phyloP scores from a whole-genome alignment of 73 alveolate genomes.

The Blepharisma japonicum region DNA sequence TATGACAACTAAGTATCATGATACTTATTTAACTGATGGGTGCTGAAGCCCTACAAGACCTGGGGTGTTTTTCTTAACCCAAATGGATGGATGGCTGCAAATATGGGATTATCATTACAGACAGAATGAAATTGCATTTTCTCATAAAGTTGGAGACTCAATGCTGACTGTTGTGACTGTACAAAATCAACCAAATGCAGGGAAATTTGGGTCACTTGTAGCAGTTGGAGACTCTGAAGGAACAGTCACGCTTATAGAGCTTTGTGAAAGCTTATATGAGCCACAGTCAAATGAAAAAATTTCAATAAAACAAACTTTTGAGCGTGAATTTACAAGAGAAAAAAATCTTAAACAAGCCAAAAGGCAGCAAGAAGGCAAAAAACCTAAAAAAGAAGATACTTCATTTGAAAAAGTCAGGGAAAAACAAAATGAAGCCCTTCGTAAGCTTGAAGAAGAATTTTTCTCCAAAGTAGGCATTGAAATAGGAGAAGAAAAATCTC shows the following conservation, averaged over 20 bases:
- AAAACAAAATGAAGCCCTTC: slow-evolving; percentile 30
- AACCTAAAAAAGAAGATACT: slow-evolving; percentile 35
- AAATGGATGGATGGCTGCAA: slow-evolving; percentile 88
- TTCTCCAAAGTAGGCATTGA: slow-evolving; percentile 38
- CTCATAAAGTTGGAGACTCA: slow-evolving; percentile 68
- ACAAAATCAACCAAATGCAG: slow-evolving; percentile 46
- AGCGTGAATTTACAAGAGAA: slow-evolving; percentile 86
- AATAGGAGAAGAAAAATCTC: slow-evolving; percentile 12
- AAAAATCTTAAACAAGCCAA: slow-evolving; percentile 80
- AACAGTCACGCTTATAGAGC: slow-evolving; percentile 81
- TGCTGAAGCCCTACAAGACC: slow-evolving; percentile 97
- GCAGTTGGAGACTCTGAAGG: slow-evolving; percentile 95
- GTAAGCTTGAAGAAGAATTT: slow-evolving; percentile 41
- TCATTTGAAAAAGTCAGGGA: slow-evolving; percentile 38
- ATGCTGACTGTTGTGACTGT: slow-evolving; percentile 50
- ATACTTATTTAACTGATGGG: slow-evolving; percentile 88
- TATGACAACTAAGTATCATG: slow-evolving; percentile 92
- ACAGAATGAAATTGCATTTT: slow-evolving; percentile 86
- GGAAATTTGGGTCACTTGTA: slow-evolving; percentile 53
- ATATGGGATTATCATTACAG: slow-evolving; percentile 93
- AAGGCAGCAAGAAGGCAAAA: slow-evolving; percentile 63
- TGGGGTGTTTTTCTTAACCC: slow-evolving; percentile 92
- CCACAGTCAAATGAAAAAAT: slow-evolving; percentile 75
- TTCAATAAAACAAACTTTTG: slow-evolving; percentile 69
- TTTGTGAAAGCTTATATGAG: slow-evolving; percentile 75